Conservation (phyloP, 2,329 filamentous ascomycete species). For the Fonsecaea monophora region DNA sequence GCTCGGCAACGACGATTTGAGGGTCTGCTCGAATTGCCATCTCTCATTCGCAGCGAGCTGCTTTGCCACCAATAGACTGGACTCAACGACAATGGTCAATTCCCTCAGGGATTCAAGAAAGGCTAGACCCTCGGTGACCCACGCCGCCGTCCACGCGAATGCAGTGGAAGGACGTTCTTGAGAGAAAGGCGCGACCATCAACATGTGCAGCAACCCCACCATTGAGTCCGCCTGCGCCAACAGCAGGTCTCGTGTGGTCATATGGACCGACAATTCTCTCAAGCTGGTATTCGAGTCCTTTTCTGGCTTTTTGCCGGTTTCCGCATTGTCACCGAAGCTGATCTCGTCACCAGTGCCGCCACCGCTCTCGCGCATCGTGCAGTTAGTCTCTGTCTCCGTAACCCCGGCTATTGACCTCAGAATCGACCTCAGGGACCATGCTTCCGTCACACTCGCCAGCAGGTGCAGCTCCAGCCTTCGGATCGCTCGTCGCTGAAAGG, state of each 20-base stretch:
- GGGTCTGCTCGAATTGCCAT: conserved; percentile 1
- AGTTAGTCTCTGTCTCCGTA: not conserved
- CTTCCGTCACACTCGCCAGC: conserved; percentile 19
- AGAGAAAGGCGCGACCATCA: conserved; percentile 5
- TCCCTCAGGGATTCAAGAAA: conserved; percentile 19
- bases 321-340: not conserved
- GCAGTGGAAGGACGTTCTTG: not conserved
- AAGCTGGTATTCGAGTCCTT: conserved; percentile 1
- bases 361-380: not conserved
- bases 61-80: conserved; percentile 14
- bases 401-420: conserved; percentile 13
- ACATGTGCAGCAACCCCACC: conserved; percentile 21
- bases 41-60: not conserved
- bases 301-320: not conserved
- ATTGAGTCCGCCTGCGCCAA: conserved; percentile 23
- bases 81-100: conserved; percentile 22
- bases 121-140: conserved; percentile 23
- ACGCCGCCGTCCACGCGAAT: conserved; percentile 13
- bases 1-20: not conserved
- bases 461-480: conserved; percentile 18
- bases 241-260: conserved; percentile 23
- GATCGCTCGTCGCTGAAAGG: conserved; percentile 16
- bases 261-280: conserved; percentile 15
- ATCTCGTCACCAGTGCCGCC: not conserved
- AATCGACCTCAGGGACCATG: conserved; percentile 19